Base-by-base conservation (phyloP, 495 filamentous ascomycete species). In the Annulohypoxylon moriforme region DNA sequence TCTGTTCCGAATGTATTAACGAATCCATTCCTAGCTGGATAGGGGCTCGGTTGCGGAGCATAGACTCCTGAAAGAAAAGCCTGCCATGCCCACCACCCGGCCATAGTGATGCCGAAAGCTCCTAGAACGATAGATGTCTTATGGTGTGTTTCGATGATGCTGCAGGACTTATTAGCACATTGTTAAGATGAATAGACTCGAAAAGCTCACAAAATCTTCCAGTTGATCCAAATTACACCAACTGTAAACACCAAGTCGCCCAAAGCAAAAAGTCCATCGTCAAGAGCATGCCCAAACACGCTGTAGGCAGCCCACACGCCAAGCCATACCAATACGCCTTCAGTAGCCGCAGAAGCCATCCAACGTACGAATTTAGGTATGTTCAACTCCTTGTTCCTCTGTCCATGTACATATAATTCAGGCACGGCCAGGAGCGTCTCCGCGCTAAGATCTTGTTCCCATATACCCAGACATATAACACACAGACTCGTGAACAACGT, bases 401-500 rank as follows among this genome's bases (percentile, higher is more conserved):
- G 94, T 20, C 94, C 94, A 69, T 90, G 90, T 49, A 85, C 88
- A 81, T 97, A 97, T 5, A 97, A 86, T 72, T 97, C 94, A 0
- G 94, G 94, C 0, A 97, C 91, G 5, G 94, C 94, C 16, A 97
- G 85, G 2, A 97, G 83, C 0, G 94, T 97, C 38, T 90, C 87
- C 1, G 94, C 89, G 2, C 87, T 78, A 2, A 97, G 85, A 74
- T 97, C 94, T 67, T 94, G 91, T 77, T 94, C 93, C 76, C 95
- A 94, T 67, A 96, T 91, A 33, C 92, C 94, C 33, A 94, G 81
- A 68, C 96, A 90, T 73, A 97, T 94, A 40, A 96, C 93, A 27
- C 91, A 89, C 9, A 97, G 85, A 27, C 93, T 96, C 16, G 94
- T 97, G 80, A 97, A 97, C 1, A 97, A 84, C 8, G 92, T 93